These are phyloP conservation scores for Sarcocystis neurona DNA, from an alignment of 169 alveolate species.

Conservation along the genomic window DNA sequence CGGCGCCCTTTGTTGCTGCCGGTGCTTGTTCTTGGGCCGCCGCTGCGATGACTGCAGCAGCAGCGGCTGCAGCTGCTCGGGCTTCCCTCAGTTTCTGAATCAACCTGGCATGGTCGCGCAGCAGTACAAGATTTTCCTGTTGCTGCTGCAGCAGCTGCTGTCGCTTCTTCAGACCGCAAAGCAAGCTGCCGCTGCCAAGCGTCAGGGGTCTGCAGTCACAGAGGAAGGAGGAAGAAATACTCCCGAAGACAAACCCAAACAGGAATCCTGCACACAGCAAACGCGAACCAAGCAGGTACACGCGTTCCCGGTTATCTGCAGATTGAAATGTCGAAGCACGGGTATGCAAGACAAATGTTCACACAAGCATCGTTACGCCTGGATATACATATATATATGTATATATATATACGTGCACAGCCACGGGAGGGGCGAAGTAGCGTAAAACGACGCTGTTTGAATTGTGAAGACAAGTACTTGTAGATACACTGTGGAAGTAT, in stretches of 20 bases:
- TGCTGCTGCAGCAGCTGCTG: not conserved
- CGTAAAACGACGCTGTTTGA: no score
- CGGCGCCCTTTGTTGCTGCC: no score
- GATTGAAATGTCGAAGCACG: not conserved
- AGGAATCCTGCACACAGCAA: conserved; percentile 6
- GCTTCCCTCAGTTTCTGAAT: not conserved
- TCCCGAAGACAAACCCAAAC: not conserved
- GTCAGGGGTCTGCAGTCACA: not conserved
- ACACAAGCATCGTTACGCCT: not conserved
- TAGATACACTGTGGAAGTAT: no score
- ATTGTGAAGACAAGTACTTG: no score
- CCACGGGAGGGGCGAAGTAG: no score
- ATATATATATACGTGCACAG: conserved; percentile 11
- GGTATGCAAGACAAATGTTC: not conserved
- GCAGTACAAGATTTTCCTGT: not conserved
- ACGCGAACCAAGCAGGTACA: not conserved
- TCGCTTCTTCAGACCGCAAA: not conserved
- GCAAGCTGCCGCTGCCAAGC: not conserved
- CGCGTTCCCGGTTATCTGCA: not conserved
- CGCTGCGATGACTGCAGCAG: not conserved
- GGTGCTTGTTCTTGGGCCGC: no score
- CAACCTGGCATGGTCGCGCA: not conserved
- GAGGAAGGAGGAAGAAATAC: not conserved
- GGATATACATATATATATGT: not conserved
- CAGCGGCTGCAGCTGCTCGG: not conserved